Evolutionary conservation across 148 eudicot species (phyloP), one percentile per base, ranked within the genome.

Genomic region (Persicaria tinctoria): DNA sequence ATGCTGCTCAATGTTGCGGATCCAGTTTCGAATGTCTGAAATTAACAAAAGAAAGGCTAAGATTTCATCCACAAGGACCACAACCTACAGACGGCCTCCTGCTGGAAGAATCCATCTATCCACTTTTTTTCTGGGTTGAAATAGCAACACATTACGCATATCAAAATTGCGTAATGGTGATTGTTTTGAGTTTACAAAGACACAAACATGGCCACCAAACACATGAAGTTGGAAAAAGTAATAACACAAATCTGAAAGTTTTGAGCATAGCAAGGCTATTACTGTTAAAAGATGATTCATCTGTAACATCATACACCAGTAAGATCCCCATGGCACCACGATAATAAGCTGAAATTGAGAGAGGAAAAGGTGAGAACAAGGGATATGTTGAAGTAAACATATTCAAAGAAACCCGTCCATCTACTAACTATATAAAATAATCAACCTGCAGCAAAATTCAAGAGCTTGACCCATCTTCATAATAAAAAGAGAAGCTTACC

Each of bases 1-100:
- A 76, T 80, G 83, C 17, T 80, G 83, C 60, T 80, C 83, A 46
- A 80, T 80, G 59, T 80, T 80, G 18, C 75, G 75, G 46, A 80
- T 80, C 83, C 83, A 80, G 68, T 77, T 77, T 69, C 75, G 74
- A 7, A 77, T 80, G 73, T 80, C 83, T 80, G 41, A 32, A 32
- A 32, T 32, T 32, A 32, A 32, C 3, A 32, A 32, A 32, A 32
- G 41, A 32, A 32, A 32, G 41, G 2, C 41, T 32, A 32, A 32
- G 41, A 32, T 32, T 32, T 32, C 41, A 32, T 32, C 41, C 41
- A 32, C 27, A 23, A 23, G 27, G 27, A 23, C 27, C 27, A 23
- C 41, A 32, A 32, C 41, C 41, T 32, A 32, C 41, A 32, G 41
- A 32, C 41, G 41, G 41, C 2, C 41, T 32, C 41, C 41, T 32